Base-by-base conservation (phyloP, 2,329 filamentous ascomycete species). In the Arthrobotrys pseudoclavata region DNA sequence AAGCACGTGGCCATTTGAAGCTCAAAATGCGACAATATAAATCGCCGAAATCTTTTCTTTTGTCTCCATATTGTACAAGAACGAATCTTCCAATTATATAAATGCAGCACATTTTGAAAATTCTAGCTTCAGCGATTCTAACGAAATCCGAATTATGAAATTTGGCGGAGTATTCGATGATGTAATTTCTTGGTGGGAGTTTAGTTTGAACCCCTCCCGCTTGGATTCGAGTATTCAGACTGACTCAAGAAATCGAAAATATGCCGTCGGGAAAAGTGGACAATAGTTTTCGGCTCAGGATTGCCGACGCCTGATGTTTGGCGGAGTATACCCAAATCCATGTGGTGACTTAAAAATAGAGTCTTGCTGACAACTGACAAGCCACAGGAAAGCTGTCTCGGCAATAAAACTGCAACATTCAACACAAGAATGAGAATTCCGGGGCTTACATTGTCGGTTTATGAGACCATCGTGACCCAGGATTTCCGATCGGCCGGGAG, bases 341-440 rank as follows among this genome's bases (percentile, higher is more conserved):
- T 48, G 20, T 48, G 20, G 20, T 15, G 47, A 15, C 20, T 24
- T n/a, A 24, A 60, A 57, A 60, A 60, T 60, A 40, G 55, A 60
- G 0, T 26, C 31, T 20, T 60, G 55, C 55, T 60, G 55, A 60
- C 34, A 31, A 22, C 9, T 37, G 52, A 57, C 29, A 22, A 31
- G 31, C 52, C 29, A 37, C 52, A 20, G 52, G 13, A 53, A 26
- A n/a, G n/a, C n/a, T n/a, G n/a, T n/a, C n/a, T n/a, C n/a, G 12
- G 18, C 4, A 60, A 26, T 42, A 60, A 60, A 60, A 60, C 31
- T 60, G 22, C 55, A 60, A 60, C 55, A 40, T 26, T 26, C 55
- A 60, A 60, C 55, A 42, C 55, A 42, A 26, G 10, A n/a, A 10
- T n/a, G 15, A 13, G 10, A 3, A 22, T n/a, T 60, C 13, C 26